These are phyloP conservation scores for Brassica juncea DNA, from an alignment of 345 rosid genomes.

Conservation along the genomic window DNA sequence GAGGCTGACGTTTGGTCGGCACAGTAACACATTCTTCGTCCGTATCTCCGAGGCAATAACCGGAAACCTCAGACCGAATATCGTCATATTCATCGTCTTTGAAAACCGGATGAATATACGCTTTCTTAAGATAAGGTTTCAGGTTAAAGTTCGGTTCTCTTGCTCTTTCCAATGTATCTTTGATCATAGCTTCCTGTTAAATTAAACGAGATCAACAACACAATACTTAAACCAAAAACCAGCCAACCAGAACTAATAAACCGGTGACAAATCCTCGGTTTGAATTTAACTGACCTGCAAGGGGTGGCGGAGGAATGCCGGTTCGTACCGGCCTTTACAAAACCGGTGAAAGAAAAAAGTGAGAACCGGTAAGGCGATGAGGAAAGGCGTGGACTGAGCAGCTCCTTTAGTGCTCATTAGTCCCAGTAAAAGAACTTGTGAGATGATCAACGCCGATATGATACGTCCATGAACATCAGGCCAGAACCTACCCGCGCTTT, in stretches of 20 bases:
- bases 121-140: constrained; percentile 71
- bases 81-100: constrained; percentile 47
- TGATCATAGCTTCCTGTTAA: constrained; percentile 87
- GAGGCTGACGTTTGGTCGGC: constrained; percentile 69
- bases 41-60: constrained; percentile 24
- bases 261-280: background rate
- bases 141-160: constrained; percentile 74
- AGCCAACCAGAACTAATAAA: background rate
- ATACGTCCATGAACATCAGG: constrained; percentile 88
- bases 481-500: constrained; percentile 93
- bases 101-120: constrained; percentile 80
- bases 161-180: constrained; percentile 79
- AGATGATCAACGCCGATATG: constrained; percentile 66
- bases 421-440: constrained; percentile 81
- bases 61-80: constrained; percentile 36
- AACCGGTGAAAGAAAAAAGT: constrained; percentile 69
- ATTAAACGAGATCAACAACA: constrained; percentile 14
- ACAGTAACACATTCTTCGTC: constrained; percentile 66
- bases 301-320: constrained; percentile 74
- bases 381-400: constrained; percentile 72
- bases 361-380: constrained; percentile 71
- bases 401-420: constrained; percentile 65
- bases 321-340: constrained; percentile 81
- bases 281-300: constrained; percentile 56
- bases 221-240: constrained; percentile 6